Percentiles rank a stretch among this genome's conserved stretches.
These are phyloP conservation scores for Pseudocercospora crystallina DNA, from an alignment of 2,329 filamentous ascomycete species.

Conservation along the genomic window DNA sequence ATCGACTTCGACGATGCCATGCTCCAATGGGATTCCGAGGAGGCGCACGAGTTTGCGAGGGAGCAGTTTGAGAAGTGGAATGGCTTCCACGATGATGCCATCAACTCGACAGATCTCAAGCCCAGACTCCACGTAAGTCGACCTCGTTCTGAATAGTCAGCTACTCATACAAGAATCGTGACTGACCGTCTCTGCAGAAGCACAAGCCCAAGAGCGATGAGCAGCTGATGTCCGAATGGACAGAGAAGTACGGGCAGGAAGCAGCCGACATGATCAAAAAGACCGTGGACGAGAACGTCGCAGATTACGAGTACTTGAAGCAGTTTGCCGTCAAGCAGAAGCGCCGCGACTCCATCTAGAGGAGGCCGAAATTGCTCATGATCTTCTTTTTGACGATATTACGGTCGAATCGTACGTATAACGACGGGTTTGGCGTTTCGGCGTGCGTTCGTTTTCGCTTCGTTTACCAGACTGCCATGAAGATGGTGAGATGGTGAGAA, in stretches of 20 bases:
- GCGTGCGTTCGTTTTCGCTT: no score
- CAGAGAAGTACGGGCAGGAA: constrained; percentile 70
- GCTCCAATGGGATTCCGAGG: constrained; percentile 79
- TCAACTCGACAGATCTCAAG: constrained; percentile 75
- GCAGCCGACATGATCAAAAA: constrained; percentile 68
- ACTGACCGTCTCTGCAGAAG: constrained; percentile 39
- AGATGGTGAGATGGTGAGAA: no score
- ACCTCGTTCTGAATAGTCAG: constrained; percentile 5
- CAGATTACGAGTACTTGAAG: constrained; percentile 79
- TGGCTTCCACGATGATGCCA: constrained; percentile 94
- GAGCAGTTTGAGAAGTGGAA: constrained; percentile 93
- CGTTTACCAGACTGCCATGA: no score
- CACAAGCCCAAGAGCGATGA: constrained; percentile 66
- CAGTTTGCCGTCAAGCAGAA: constrained; percentile 57
- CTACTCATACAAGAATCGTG: not conserved
- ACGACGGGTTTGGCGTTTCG: no score
- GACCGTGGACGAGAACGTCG: constrained; percentile 69
- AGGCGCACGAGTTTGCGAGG: constrained; percentile 67
- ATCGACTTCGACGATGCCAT: constrained; percentile 74
- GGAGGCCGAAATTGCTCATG: no score
- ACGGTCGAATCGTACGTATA: not conserved
- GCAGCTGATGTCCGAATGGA: constrained; percentile 70
- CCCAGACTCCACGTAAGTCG: constrained; percentile 61
- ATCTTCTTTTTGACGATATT: not conserved
- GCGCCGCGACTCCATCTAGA: constrained; percentile 8